Evolutionary conservation across 768 basidiomycete species (phyloP).

Genomic region (Amanita inopinata): DNA sequence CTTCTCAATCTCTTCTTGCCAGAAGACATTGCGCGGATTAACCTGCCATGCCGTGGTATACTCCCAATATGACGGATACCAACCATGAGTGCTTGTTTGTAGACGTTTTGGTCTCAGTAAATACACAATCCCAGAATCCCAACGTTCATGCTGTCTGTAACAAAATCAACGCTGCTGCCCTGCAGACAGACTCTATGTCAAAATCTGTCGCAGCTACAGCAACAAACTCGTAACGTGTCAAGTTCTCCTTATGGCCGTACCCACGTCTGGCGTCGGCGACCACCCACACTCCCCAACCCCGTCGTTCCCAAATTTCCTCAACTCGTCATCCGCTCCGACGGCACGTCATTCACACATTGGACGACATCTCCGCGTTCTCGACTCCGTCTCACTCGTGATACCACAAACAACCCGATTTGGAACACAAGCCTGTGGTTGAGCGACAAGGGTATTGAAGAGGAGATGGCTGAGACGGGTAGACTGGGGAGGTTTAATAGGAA

Average conservation of each 20-base stretch:
- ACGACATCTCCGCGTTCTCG: conserved; percentile 78
- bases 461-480: conserved; percentile 63
- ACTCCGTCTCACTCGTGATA: conserved; percentile 75
- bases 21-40: no score
- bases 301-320: conserved; percentile 83
- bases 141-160: no score
- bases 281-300: conserved; percentile 67
- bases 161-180: no score
- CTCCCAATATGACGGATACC: no score
- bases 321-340: conserved; percentile 78
- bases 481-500: conserved; percentile 71
- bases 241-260: conserved; percentile 77
- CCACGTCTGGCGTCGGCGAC: conserved; percentile 69
- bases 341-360: conserved; percentile 80
- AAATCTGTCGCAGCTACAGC: no score
- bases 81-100: no score
- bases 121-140: no score
- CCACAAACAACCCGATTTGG: conserved; percentile 85
- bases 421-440: conserved; percentile 51
- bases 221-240: no score
- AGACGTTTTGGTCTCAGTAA: no score
- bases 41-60: no score
- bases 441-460: conserved; percentile 51
- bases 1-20: no score
- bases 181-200: no score